A percentile compares a stretch with the other conserved stretches of the same genome.
Conservation (phyloP, 148 eudicot species). For the Euryodendron excelsum region DNA sequence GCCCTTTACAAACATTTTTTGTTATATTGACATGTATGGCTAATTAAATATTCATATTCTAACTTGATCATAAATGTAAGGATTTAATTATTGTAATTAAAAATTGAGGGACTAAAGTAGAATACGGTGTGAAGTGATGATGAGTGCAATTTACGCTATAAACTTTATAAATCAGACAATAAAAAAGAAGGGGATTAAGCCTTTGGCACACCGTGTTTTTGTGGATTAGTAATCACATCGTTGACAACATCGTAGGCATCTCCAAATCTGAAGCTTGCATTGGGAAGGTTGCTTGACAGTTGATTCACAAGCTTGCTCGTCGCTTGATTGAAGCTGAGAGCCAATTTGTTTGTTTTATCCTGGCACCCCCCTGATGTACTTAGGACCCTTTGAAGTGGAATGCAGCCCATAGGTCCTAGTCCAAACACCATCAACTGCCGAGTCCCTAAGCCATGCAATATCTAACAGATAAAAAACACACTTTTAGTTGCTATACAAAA, state of each 20-base stretch:
- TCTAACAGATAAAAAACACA: constrained; percentile 24
- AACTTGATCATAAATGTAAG: too few relatives aligned
- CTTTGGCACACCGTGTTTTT: constrained; percentile 49
- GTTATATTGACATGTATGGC: too few relatives aligned
- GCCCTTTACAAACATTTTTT: too few relatives aligned
- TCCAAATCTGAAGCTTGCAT: constrained; percentile 61
- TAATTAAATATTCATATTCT: too few relatives aligned
- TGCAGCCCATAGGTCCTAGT: constrained; percentile 90
- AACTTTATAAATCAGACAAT: background rate
- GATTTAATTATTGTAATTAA: too few relatives aligned
- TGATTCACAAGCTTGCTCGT: constrained; percentile 35
- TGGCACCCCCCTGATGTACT: constrained; percentile 68
- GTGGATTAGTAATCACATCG: constrained; percentile 66
- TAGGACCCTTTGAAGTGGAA: constrained; percentile 81
- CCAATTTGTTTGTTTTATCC: constrained; percentile 64
- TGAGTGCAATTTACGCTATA: too few relatives aligned
- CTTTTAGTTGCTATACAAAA: background rate
- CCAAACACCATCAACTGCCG: constrained; percentile 76
- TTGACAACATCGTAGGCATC: constrained; percentile 87
- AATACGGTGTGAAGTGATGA: too few relatives aligned
- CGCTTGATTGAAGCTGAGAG: constrained; percentile 59
- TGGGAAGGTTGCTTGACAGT: constrained; percentile 54
- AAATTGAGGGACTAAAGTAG: too few relatives aligned
- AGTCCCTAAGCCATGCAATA: constrained; percentile 68
- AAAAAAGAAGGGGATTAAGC: background rate